Evolutionary conservation across 1,284 basidiomycete genomes (phyloP), one percentile per base, ranked within the genome.

Genomic region (Sporisorium reilianum): DNA sequence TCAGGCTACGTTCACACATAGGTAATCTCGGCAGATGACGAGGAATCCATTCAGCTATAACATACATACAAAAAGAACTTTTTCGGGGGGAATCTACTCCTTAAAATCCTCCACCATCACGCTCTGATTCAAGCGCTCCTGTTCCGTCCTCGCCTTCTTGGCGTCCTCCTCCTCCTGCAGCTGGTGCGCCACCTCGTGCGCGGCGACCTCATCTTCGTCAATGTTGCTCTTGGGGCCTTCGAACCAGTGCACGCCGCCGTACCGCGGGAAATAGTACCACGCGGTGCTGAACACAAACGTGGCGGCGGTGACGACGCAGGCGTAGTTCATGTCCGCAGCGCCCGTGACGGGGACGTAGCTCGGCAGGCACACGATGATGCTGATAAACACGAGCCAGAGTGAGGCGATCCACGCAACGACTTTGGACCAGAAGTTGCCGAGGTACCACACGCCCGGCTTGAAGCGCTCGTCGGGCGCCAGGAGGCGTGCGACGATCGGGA

Each of bases 231-330:
- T 76, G 36, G 74, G 74, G 9, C 74, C 74, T 8, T 53, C 36
- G 64, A 77, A 77, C 74, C 74, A 77, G 40, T 74, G 41, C 10
- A 58, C 49, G 22, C 74, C 74, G 30, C 74, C 74, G 48, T 69
- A 69, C 32, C 65, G 63, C 59, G 74, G 74, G 30, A 51, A 61
- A 57, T 75, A 75, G 61, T 74, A 77, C 74, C 74, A 77, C 14
- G 34, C 56, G 18, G 51, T 40, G 36, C 57, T 58, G 50, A 77
- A 77, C 28, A 77, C 8, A 32, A 77, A 75, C 14, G 69, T 71
- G 10, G 58, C 74, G 2, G 25, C 66, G 22, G 72, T 70, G 23
- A 77, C 74, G n/a, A 77, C 65, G 28, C 65, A 77, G 3, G 74
- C 65, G 48, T 77, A 77, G 63, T 77, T 77, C 74, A 77, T 77